Percentiles rank a stretch among this genome's conserved stretches.
Conservation (phyloP, 495 filamentous ascomycete species). For the Trichoderma erinaceum region DNA sequence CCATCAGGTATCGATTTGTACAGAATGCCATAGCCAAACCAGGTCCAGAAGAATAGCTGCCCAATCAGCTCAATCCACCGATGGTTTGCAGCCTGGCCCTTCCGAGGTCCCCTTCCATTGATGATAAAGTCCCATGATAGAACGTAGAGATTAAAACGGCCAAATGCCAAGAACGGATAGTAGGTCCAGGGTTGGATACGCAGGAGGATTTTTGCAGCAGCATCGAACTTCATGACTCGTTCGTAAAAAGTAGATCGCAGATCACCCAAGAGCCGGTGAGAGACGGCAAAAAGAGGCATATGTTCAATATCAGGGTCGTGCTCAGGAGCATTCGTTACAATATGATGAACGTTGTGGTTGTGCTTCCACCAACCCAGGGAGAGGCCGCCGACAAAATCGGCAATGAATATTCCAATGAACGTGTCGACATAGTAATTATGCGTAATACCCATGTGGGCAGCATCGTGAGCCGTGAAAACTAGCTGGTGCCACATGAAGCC, state of each 20-base stretch:
- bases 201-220: constrained; percentile 63
- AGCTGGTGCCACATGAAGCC: constrained; percentile 93
- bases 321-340: constrained; percentile 93
- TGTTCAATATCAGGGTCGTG: constrained; percentile 98
- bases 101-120: constrained; percentile 65
- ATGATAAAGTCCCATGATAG: constrained; percentile 81
- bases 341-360: constrained; percentile 96
- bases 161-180: constrained; percentile 78
- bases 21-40: constrained; percentile 83
- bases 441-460: constrained; percentile 96
- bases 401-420: constrained; percentile 82
- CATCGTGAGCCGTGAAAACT: constrained; percentile 92
- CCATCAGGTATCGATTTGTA: constrained; percentile 69
- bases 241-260: constrained; percentile 88
- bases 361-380: constrained; percentile 95
- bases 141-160: constrained; percentile 86
- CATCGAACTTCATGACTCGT: constrained; percentile 76
- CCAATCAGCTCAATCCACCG: constrained; percentile 78
- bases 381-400: constrained; percentile 85
- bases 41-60: constrained; percentile 84
- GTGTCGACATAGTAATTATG: constrained; percentile 79
- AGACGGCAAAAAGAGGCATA: constrained; percentile 91
- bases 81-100: constrained; percentile 84
- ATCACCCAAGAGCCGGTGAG: constrained; percentile 71
- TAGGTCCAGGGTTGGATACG: constrained; percentile 77